These are phyloP conservation scores for Cladosporium halotolerans DNA, from an alignment of 2,329 filamentous ascomycete genomes.

Conservation along the genomic window DNA sequence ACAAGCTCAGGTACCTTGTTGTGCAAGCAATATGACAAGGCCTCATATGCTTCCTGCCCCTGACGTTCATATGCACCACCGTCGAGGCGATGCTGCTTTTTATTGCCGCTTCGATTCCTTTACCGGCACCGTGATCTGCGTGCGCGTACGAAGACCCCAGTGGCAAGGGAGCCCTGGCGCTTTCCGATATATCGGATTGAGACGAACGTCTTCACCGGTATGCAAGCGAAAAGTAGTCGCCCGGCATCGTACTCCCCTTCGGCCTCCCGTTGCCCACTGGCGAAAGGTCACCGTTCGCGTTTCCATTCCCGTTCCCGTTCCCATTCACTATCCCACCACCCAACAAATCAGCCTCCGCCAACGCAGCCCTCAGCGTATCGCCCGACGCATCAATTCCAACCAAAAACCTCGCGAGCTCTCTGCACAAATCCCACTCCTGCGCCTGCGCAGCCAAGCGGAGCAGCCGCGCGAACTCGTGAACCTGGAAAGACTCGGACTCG, in stretches of 20 bases:
- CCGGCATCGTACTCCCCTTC: neutral
- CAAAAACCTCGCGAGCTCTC: conserved; percentile 88
- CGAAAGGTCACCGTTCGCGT: neutral
- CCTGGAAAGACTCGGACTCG: conserved; percentile 42
- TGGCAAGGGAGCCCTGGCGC: too few species aligned
- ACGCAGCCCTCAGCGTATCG: conserved; percentile 65
- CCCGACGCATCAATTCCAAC: conserved; percentile 87
- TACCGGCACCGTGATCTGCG: too few species aligned
- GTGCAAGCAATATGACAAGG: too few species aligned
- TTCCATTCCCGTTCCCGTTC: neutral
- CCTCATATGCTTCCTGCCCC: too few species aligned
- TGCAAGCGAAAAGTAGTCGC: conserved; percentile 9
- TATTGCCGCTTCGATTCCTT: too few species aligned
- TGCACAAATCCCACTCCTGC: conserved; percentile 91
- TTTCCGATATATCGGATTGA: too few species aligned
- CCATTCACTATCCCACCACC: neutral
- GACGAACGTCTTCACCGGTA: neutral
- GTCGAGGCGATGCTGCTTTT: too few species aligned
- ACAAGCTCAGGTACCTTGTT: too few species aligned
- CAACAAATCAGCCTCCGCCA: conserved; percentile 38
- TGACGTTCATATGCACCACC: too few species aligned
- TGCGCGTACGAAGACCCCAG: too few species aligned
- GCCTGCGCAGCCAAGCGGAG: conserved; percentile 75
- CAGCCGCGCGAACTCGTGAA: conserved; percentile 69
- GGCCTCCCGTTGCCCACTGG: conserved; percentile 1